Evolutionary conservation across 495 filamentous ascomycete species (phyloP), one percentile per base, ranked within the genome.

Genomic region (Podospora conica): DNA sequence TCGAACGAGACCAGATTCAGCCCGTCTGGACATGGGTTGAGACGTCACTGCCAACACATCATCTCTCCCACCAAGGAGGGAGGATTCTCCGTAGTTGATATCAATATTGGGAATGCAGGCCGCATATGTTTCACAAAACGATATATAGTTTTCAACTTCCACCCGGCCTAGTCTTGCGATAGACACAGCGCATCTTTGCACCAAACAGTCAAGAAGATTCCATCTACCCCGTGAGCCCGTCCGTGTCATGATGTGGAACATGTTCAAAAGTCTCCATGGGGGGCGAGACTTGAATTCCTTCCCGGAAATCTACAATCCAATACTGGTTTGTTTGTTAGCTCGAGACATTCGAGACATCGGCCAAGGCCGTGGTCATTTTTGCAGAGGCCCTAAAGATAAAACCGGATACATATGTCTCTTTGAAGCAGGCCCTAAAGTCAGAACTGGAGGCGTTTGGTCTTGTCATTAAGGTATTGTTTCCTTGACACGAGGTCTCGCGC

Each of bases 221-320:
- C n/a, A 7, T 9, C 8, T 15, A 18, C 6, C 28, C 28, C 0
- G 28, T 10, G 11, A 29, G 9, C 9, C 9, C 28, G 9, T 10
- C 29, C 9, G 40, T n/a, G 18, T n/a, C 40, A 48, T n/a, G 15
- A n/a, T n/a, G 40, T 68, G 68, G 68, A 63, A 68, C 61, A 53
- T 9, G 28, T 69, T 58, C 67, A 62, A 69, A 69, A 69, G 63
- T 67, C 21, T 48, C 53, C 58, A 55, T 64, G 61, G 61, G 56
- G 23, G 24, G 53, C 27, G 15, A 60, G 29, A 11, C 20, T 29
- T 29, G 3, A 29, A 10, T 29, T 29, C 28, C 28, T 29, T 29
- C 28, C 28, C 28, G 28, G 28, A 10, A 8, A 29, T 29, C 9
- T n/a, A n/a, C n/a, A n/a, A n/a, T n/a, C n/a, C n/a, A n/a, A n/a